phyloP scores from a whole-genome alignment of 2,329 filamentous ascomycete genomes.

The Calonectria fujianensis region DNA sequence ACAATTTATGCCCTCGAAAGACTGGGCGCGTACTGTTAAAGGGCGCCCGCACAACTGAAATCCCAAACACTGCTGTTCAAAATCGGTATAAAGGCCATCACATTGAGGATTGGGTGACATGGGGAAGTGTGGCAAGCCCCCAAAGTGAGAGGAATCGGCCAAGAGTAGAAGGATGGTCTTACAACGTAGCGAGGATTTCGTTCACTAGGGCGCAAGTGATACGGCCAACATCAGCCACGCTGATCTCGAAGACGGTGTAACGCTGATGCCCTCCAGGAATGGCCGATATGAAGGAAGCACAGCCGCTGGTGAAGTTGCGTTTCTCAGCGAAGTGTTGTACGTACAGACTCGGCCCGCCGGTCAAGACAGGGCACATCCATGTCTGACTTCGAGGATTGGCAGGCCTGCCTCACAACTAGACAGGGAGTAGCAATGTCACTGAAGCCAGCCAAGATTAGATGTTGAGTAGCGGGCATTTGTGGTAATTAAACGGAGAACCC shows the following conservation, averaged over 20 bases:
- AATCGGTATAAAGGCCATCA: background rate
- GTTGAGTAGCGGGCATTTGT: background rate
- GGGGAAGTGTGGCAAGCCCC: background rate
- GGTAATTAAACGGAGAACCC: too few species aligned
- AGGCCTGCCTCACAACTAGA: conserved; percentile 42
- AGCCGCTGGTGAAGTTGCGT: conserved; percentile 42
- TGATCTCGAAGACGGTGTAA: conserved; percentile 56
- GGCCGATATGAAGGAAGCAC: conserved; percentile 46
- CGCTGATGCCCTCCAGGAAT: conserved; percentile 47
- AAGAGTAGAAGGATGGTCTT: conserved; percentile 33
- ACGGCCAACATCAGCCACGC: conserved; percentile 50
- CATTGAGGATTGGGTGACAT: background rate
- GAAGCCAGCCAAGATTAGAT: conserved; percentile 41
- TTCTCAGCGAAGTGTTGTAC: conserved; percentile 46
- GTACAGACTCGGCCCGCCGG: conserved; percentile 55
- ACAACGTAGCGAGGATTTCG: conserved; percentile 40
- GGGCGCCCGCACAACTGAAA: too few species aligned
- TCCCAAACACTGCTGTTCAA: background rate
- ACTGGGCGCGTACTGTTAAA: background rate
- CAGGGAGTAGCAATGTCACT: conserved; percentile 44
- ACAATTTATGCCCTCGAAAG: background rate
- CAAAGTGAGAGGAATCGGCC: conserved; percentile 29
- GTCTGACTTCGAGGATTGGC: conserved; percentile 56
- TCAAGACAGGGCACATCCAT: conserved; percentile 49
- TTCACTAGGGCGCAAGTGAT: conserved; percentile 46